Evolutionary conservation across 352 stramenopile species (phyloP).

Genomic region (Globisporangium canariense): DNA sequence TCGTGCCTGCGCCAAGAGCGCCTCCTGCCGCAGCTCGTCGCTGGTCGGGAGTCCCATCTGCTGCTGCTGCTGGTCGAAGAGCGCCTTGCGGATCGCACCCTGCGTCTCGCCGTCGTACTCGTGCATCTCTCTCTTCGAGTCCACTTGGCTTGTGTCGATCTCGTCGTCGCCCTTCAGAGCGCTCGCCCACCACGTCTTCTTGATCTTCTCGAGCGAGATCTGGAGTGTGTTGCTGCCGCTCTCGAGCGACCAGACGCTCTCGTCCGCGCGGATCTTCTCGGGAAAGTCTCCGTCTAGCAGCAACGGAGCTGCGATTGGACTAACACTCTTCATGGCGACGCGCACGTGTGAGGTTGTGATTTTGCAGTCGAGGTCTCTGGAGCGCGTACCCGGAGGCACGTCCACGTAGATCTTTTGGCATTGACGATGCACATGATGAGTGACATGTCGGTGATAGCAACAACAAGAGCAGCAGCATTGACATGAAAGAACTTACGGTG

Average conservation of each 20-base stretch:
- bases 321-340: slow-evolving; percentile 61
- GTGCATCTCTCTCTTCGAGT: slow-evolving; percentile 94
- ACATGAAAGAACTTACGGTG: slow-evolving; percentile 46
- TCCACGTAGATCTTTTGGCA: slow-evolving; percentile 69
- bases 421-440: not conserved
- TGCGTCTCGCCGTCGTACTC: slow-evolving; percentile 97
- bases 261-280: slow-evolving; percentile 94
- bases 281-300: slow-evolving; percentile 85
- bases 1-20: slow-evolving; percentile 94
- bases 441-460: not conserved
- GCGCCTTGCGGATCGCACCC: slow-evolving; percentile 99
- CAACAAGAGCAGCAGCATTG: not conserved
- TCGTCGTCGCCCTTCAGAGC: slow-evolving; percentile 90
- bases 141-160: slow-evolving; percentile 97
- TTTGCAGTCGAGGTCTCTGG: slow-evolving; percentile 88
- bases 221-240: slow-evolving; percentile 46
- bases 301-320: slow-evolving; percentile 18
- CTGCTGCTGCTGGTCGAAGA: slow-evolving; percentile 94
- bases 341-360: slow-evolving; percentile 88
- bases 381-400: slow-evolving; percentile 86
- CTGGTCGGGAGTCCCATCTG: slow-evolving; percentile 88
- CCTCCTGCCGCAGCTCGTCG: slow-evolving; percentile 90
- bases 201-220: slow-evolving; percentile 95
- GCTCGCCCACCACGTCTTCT: slow-evolving; percentile 97
- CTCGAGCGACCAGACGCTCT: slow-evolving; percentile 97